These are phyloP conservation scores for Fomitopsis schrenkii DNA, from an alignment of 1,284 basidiomycete genomes.

Conservation along the genomic window DNA sequence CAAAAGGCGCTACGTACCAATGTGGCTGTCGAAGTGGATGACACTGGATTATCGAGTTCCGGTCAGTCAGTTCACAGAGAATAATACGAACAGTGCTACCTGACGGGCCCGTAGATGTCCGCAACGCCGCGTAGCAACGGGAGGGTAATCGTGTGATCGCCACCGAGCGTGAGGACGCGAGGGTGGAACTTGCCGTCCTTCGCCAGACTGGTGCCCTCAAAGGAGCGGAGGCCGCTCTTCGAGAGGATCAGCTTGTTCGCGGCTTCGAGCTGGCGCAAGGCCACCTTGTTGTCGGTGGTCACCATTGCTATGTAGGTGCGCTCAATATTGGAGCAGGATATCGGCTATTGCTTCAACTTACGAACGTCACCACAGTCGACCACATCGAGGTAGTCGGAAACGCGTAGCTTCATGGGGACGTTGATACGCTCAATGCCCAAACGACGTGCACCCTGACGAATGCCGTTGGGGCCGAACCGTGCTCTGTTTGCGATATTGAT, in stretches of 20 bases:
- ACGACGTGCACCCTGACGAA: slow-evolving; percentile 32
- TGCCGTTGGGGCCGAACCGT: slow-evolving; percentile 35
- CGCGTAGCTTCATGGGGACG: slow-evolving; percentile 26
- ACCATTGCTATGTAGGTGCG: slow-evolving; percentile 24
- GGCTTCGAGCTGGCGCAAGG: slow-evolving; percentile 31
- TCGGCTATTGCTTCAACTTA: slow-evolving; percentile 13
- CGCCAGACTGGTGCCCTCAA: slow-evolving; percentile 23
- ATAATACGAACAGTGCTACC: slow-evolving; percentile 7
- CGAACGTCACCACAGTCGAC: slow-evolving; percentile 36
- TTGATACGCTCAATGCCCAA: slow-evolving; percentile 28
- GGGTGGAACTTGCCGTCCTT: slow-evolving; percentile 34
- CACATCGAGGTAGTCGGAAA: slow-evolving; percentile 27
- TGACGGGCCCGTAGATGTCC: slow-evolving; percentile 34
- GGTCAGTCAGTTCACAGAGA: background rate
- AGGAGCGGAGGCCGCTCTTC: slow-evolving; percentile 17
- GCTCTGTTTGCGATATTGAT: slow-evolving; percentile 14
- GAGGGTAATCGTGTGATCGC: slow-evolving; percentile 38
- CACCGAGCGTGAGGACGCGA: slow-evolving; percentile 34
- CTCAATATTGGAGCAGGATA: background rate
- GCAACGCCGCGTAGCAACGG: slow-evolving; percentile 34
- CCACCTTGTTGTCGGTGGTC: slow-evolving; percentile 31
- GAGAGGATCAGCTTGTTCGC: slow-evolving; percentile 27
- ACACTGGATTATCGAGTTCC: slow-evolving; percentile 19
- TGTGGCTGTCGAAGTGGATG: slow-evolving; percentile 34
- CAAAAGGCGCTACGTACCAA: no score